Percentiles rank a stretch among this genome's conserved stretches.
Conservation (phyloP, 2,329 filamentous ascomycete species). For the Orbilia javanica region DNA sequence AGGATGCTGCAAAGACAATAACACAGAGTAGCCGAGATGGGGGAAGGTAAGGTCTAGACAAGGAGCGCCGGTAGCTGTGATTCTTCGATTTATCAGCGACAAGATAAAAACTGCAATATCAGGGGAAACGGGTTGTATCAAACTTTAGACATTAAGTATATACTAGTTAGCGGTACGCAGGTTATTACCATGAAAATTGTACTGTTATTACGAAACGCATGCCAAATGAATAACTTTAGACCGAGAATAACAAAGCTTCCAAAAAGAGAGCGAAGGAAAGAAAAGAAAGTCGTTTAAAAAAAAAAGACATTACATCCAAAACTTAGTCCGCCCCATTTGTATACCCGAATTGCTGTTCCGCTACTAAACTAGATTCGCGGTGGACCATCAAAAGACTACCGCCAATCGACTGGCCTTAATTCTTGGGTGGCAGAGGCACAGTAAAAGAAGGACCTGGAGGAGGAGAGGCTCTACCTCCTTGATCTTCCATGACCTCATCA, state of each 20-base stretch:
- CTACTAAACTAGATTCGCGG: not conserved
- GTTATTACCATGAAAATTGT: not conserved
- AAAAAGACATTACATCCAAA: not conserved
- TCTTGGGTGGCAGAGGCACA: constrained; percentile 7
- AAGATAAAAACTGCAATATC: not conserved
- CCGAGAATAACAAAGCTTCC: not conserved
- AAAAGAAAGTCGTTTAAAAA: not conserved
- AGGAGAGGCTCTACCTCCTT: not conserved
- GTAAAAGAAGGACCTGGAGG: not conserved
- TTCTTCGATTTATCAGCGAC: not conserved
- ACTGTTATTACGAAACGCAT: not conserved
- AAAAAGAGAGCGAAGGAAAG: not conserved
- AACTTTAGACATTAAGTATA: constrained; percentile 27
- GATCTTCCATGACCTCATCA: constrained; percentile 36
- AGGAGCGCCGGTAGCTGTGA: not conserved
- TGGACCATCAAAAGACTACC: not conserved
- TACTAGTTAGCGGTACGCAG: constrained; percentile 1
- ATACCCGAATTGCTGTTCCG: not conserved
- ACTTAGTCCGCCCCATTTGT: not conserved
- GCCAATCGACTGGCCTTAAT: not conserved
- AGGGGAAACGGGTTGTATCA: not conserved
- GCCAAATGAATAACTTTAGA: not conserved
- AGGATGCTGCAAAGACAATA: constrained; percentile 23
- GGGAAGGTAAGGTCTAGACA: not conserved
- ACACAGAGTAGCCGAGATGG: not conserved